Evolutionary conservation across 768 basidiomycete species (phyloP).

Genomic region (Gyrodon lividus): DNA sequence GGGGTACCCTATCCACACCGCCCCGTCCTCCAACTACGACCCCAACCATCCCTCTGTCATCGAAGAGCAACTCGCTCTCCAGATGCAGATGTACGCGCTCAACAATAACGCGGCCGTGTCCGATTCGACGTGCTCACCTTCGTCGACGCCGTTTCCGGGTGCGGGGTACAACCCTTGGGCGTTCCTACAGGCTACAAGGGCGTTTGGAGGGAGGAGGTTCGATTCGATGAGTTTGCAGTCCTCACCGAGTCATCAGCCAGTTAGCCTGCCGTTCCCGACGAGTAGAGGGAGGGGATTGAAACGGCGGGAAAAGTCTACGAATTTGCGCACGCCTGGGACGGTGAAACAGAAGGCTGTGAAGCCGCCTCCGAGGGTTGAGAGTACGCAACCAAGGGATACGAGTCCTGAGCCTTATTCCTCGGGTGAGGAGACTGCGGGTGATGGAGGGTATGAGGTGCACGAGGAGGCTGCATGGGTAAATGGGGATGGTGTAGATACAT

Average conservation of each 20-base stretch:
- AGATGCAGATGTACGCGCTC: slow-evolving; percentile 78
- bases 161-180: slow-evolving; percentile 70
- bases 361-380: slow-evolving; percentile 77
- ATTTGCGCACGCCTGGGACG: slow-evolving; percentile 28
- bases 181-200: slow-evolving; percentile 57
- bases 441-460: slow-evolving; percentile 42
- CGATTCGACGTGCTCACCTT: slow-evolving; percentile 77
- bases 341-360: slow-evolving; percentile 40
- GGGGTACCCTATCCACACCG: slow-evolving; percentile 41
- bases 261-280: slow-evolving; percentile 47
- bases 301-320: slow-evolving; percentile 41
- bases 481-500: slow-evolving; percentile 27
- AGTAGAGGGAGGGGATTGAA: slow-evolving; percentile 46
- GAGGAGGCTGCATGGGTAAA: slow-evolving; percentile 41
- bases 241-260: slow-evolving; percentile 33
- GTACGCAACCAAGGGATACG: slow-evolving; percentile 79
- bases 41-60: slow-evolving; percentile 49
- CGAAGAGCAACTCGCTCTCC: slow-evolving; percentile 68
- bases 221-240: slow-evolving; percentile 58
- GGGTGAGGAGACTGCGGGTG: slow-evolving; percentile 79
- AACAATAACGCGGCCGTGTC: slow-evolving; percentile 61
- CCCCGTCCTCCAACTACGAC: slow-evolving; percentile 38
- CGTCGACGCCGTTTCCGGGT: slow-evolving; percentile 69
- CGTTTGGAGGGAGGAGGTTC: slow-evolving; percentile 44
- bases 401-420: slow-evolving; percentile 74